Conservation (phyloP, 805 yeast genomes). For the Phaffomyces thermotolerans region DNA sequence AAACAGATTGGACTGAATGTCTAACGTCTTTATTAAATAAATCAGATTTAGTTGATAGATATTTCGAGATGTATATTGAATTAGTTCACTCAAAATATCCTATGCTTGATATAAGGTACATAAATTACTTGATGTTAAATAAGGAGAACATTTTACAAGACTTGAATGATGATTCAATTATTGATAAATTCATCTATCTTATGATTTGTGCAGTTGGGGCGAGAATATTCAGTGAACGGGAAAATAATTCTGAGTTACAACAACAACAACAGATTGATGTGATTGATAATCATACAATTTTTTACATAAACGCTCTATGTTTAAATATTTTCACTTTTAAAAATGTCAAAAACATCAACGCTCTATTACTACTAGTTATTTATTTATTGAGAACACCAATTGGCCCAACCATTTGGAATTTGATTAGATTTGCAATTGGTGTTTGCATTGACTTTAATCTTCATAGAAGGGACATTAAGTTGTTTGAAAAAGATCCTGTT, state of each 20-base stretch:
- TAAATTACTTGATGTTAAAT: background rate
- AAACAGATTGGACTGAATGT: slow-evolving; percentile 2
- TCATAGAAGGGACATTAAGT: slow-evolving; percentile 1
- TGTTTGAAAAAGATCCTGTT: slow-evolving; percentile 1
- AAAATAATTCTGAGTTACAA: background rate
- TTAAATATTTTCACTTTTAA: background rate
- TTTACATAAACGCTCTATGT: background rate
- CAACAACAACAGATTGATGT: too few species aligned
- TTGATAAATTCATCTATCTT: slow-evolving; percentile 2
- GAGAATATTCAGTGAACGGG: slow-evolving; percentile 1
- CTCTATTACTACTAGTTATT: background rate
- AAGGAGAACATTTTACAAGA: background rate
- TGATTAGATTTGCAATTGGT: slow-evolving; percentile 1
- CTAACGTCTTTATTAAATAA: background rate
- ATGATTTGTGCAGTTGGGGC: slow-evolving; percentile 5
- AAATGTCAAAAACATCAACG: background rate
- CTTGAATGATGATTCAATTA: background rate
- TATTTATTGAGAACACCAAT: background rate
- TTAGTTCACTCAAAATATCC: slow-evolving; percentile 2
- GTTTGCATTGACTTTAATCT: slow-evolving; percentile 1
- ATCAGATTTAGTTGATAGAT: background rate
- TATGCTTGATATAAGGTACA: background rate
- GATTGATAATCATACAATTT: background rate
- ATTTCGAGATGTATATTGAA: slow-evolving; percentile 1
- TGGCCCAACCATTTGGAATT: background rate